phyloP scores from a whole-genome alignment of 2,329 filamentous ascomycete genomes.

The Ophiosphaerella narmari region DNA sequence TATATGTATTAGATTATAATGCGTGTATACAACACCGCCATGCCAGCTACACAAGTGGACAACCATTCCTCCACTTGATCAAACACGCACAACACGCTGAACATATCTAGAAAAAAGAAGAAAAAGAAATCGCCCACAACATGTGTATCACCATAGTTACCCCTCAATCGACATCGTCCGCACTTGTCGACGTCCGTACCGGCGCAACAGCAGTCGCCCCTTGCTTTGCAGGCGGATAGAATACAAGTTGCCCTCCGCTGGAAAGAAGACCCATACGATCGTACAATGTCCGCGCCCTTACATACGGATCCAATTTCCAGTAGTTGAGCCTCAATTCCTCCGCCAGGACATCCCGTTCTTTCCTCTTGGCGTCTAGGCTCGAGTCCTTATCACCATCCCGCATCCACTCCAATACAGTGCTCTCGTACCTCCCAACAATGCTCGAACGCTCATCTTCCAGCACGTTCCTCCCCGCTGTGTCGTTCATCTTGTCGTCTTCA shows the following conservation, averaged over 20 bases:
- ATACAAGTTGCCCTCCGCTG: conserved; percentile 69
- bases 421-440: conserved; percentile 75
- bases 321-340: conserved; percentile 73
- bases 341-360: conserved; percentile 65
- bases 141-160: neutral
- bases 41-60: no score
- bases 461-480: conserved; percentile 62
- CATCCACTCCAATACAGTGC: conserved; percentile 77
- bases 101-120: no score
- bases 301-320: conserved; percentile 86
- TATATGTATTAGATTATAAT: no score
- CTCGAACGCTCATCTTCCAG: conserved; percentile 67
- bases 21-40: no score
- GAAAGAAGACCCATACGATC: conserved; percentile 78
- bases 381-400: conserved; percentile 49
- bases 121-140: no score
- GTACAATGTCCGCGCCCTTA: conserved; percentile 81
- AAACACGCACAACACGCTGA: no score
- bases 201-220: conserved; percentile 7
- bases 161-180: conserved; percentile 43
- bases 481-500: conserved; percentile 78
- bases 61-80: no score
- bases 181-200: conserved; percentile 28
- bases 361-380: conserved; percentile 54
- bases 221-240: conserved; percentile 60